Percentiles rank a stretch among this genome's conserved stretches.
Evolutionary conservation across 2,329 filamentous ascomycete genomes (phyloP).

Genomic region (Zymoseptoria tritici): DNA sequence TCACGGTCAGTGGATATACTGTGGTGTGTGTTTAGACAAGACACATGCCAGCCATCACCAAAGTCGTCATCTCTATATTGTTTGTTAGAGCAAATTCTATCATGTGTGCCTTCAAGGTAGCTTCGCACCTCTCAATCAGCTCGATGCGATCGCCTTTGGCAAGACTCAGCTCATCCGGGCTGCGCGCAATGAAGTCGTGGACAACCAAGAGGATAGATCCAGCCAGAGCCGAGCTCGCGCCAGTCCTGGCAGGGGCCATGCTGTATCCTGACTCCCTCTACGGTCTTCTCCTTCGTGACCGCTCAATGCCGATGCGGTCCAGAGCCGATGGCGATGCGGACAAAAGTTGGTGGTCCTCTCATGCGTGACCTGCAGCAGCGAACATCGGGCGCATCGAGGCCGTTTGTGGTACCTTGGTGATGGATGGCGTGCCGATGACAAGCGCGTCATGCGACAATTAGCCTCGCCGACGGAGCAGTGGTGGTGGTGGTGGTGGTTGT

Average conservation of each 20-base stretch:
- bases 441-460: not conserved
- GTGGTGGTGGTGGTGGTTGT: not conserved
- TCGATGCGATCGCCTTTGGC: slow-evolving; percentile 78
- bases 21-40: slow-evolving; percentile 24
- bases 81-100: not conserved
- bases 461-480: not conserved
- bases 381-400: not conserved
- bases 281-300: not conserved
- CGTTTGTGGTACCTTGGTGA: not conserved
- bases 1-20: not conserved
- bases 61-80: slow-evolving; percentile 64
- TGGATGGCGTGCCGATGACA: not conserved
- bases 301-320: not conserved
- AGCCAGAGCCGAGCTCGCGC: slow-evolving; percentile 22
- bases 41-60: slow-evolving; percentile 56
- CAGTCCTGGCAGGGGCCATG: slow-evolving; percentile 10
- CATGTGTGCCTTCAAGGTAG: not conserved
- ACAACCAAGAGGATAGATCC: slow-evolving; percentile 54
- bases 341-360: not conserved
- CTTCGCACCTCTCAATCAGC: slow-evolving; percentile 57
- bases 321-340: not conserved
- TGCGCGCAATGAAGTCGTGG: slow-evolving; percentile 85
- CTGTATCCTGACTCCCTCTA: not conserved
- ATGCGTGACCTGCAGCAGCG: not conserved
- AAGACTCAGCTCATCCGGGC: slow-evolving; percentile 85